Conservation (phyloP, 2,329 filamentous ascomycete genomes). For the Penicillium sp. region DNA sequence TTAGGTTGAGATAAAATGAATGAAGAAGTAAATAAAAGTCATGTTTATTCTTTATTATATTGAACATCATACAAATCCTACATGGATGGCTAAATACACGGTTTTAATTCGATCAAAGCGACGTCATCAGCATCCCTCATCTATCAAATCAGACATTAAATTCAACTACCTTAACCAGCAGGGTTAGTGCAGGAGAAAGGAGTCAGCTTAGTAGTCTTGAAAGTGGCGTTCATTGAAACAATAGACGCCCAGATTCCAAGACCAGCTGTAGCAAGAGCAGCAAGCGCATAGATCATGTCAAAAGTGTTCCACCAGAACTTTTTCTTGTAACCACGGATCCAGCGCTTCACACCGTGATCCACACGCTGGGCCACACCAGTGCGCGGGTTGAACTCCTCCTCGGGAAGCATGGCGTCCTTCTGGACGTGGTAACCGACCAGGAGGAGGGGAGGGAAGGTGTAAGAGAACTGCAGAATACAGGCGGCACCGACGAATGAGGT, state of each 20-base stretch:
- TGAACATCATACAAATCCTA: neutral
- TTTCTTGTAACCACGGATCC: conserved; percentile 15
- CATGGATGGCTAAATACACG: neutral
- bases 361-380: conserved; percentile 10
- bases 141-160: neutral
- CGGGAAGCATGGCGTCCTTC: conserved; percentile 24
- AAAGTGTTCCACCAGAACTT: conserved; percentile 16
- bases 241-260: conserved; percentile 19
- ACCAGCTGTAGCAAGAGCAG: conserved; percentile 9
- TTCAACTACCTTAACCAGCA: conserved; percentile 6
- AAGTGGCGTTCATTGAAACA: conserved; percentile 6
- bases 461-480: conserved; percentile 31
- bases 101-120: neutral
- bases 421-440: conserved; percentile 30
- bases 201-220: conserved; percentile 2
- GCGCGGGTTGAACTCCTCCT: conserved; percentile 22
- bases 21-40: neutral
- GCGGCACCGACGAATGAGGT: conserved; percentile 30
- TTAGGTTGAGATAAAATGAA: too few species aligned
- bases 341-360: conserved; percentile 13
- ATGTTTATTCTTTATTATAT: neutral
- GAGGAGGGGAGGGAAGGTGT: conserved; percentile 32
- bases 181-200: conserved; percentile 17
- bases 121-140: neutral
- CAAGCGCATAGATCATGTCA: conserved; percentile 10